Conservation (phyloP, 352 stramenopile genomes). For the Plasmopara halstedii region DNA sequence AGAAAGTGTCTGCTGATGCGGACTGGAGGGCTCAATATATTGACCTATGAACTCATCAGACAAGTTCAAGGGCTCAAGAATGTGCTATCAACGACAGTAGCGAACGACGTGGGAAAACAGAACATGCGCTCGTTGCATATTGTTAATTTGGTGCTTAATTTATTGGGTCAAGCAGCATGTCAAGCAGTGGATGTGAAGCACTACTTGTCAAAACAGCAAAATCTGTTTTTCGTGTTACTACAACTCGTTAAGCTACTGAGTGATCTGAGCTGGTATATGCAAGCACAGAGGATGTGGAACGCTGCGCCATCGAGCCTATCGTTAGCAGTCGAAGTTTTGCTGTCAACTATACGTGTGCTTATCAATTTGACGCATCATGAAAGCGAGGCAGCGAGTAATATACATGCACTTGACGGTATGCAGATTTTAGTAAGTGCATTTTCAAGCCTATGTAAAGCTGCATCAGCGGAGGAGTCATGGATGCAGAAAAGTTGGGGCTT, state of each 20-base stretch:
- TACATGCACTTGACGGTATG: conserved; percentile 34
- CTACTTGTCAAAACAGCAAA: conserved; percentile 28
- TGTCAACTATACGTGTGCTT: conserved; percentile 45
- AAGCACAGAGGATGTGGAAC: conserved; percentile 18
- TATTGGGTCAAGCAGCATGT: conserved; percentile 69
- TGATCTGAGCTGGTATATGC: conserved; percentile 26
- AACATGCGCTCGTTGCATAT: conserved; percentile 24
- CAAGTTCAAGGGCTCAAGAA: conserved; percentile 2
- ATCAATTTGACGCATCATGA: conserved; percentile 82
- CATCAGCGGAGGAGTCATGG: neutral
- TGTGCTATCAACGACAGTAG: neutral
- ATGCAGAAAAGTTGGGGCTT: conserved; percentile 45
- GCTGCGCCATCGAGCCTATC: conserved; percentile 20
- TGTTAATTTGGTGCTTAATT: conserved; percentile 33
- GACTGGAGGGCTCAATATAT: conserved; percentile 28
- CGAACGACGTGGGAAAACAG: conserved; percentile 6
- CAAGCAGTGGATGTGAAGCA: conserved; percentile 38
- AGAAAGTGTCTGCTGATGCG: conserved; percentile 36
- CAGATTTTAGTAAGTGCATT: conserved; percentile 38
- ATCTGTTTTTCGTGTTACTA: conserved; percentile 33
- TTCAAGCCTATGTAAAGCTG: conserved; percentile 20
- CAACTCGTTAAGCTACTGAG: conserved; percentile 30
- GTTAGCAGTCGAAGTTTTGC: conserved; percentile 33
- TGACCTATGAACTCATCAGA: conserved; percentile 12
- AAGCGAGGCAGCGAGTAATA: conserved; percentile 28